A percentile compares a stretch with the other conserved stretches of the same genome.
phyloP scores from a whole-genome alignment of 2,329 filamentous ascomycete species.

The Didymella glomerata region DNA sequence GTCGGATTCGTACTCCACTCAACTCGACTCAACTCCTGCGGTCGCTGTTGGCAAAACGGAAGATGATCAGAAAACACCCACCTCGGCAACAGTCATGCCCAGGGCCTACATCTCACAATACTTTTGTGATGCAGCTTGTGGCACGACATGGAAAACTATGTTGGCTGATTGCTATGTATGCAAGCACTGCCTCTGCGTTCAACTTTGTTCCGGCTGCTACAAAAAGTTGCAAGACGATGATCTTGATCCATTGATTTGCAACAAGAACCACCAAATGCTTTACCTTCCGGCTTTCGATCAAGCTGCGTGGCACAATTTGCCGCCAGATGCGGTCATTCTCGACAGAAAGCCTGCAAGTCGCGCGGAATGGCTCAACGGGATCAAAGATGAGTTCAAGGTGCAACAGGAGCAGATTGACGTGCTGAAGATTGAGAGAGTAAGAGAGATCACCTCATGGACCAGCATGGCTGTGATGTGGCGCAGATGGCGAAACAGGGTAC shows the following conservation, averaged over 20 bases:
- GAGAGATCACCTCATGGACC: no score
- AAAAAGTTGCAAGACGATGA: slow-evolving; percentile 12
- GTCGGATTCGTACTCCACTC: no score
- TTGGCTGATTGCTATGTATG: slow-evolving; percentile 17
- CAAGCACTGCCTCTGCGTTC: slow-evolving; percentile 20
- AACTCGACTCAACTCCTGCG: no score
- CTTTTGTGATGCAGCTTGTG: background rate
- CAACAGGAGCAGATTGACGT: slow-evolving; percentile 25
- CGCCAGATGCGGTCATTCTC: background rate
- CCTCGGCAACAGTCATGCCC: background rate
- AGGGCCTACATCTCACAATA: background rate
- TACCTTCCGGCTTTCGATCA: slow-evolving; percentile 20
- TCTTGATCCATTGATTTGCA: slow-evolving; percentile 13
- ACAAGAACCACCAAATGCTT: slow-evolving; percentile 20
- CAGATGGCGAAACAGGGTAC: no score
- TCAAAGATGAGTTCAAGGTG: slow-evolving; percentile 15
- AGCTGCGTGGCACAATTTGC: background rate
- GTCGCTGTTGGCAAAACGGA: no score
- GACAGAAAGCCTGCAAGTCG: slow-evolving; percentile 2
- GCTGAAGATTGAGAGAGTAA: slow-evolving; percentile 18
- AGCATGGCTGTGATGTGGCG: no score
- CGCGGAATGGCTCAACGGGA: slow-evolving; percentile 14
- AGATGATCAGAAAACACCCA: no score
- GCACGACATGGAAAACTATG: background rate
- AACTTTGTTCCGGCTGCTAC: slow-evolving; percentile 21